Conservation (phyloP, 1,139 yeast species). For the Yamadazyma epiphylla region DNA sequence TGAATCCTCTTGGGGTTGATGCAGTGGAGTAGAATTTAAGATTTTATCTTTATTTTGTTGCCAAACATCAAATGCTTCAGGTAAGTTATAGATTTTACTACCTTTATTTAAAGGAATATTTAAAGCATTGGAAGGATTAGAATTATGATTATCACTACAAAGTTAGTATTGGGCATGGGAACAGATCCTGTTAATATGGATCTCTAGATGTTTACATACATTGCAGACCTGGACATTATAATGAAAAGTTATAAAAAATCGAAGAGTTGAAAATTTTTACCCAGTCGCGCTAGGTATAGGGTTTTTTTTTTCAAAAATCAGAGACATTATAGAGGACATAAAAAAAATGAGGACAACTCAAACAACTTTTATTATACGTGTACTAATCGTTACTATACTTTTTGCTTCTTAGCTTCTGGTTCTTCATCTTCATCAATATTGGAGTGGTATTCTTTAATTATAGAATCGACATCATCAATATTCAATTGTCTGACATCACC, state of each 20-base stretch:
- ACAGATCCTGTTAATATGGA: no score
- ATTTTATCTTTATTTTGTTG: conserved; percentile 37
- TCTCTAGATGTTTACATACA: neutral
- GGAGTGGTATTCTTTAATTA: conserved; percentile 90
- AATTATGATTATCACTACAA: neutral
- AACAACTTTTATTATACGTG: conserved; percentile 4
- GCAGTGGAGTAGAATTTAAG: conserved; percentile 12
- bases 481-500: conserved; percentile 94
- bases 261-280: neutral
- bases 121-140: conserved; percentile 1
- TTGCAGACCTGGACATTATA: neutral
- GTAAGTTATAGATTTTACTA: conserved; percentile 43
- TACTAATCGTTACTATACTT: conserved; percentile 11
- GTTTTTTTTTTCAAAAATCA: no score
- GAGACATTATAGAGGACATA: no score
- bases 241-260: neutral
- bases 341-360: no score
- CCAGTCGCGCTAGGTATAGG: no score
- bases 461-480: conserved; percentile 96
- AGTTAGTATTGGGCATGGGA: conserved; percentile 1
- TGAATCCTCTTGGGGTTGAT: neutral
- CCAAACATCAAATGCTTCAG: conserved; percentile 55
- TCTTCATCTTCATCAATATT: conserved; percentile 39
- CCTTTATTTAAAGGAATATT: conserved; percentile 37
- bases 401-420: conserved; percentile 36